Base-by-base conservation (phyloP, 345 rosid species). In the Cardamine resedifolia region DNA sequence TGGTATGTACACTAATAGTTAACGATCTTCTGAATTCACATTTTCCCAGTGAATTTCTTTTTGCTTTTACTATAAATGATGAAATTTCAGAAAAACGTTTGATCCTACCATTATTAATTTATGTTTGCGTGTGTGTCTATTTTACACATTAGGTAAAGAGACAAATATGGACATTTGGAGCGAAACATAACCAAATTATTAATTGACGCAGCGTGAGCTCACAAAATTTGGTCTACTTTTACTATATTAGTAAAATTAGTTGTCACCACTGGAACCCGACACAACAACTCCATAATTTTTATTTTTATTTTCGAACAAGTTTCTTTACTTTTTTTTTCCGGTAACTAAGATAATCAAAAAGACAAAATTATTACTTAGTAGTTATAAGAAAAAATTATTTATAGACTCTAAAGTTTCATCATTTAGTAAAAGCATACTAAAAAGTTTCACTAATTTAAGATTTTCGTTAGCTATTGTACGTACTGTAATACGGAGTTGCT, bases 211-310 rank as follows among this genome's bases (percentile, higher is more conserved):
- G 24, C 6, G 58, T 24, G 65, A 34, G 39, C 45, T 66, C 67
- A 39, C 14, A 38, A 43, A 21, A 36, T 74, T 20, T 58, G 53
- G 53, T 49, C 66, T 38, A 23, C 23, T 48, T 73, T 72, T 58
- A 73, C 59, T 49, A 66, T 48, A 14, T 66, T 66, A 48, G 72
- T 74, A 48, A 56, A 44, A 44, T 27, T 33, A 33, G 49, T 23
- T 64, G 56, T 73, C 64, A 45, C 58, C 31, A 24, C 34, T 73
- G 7, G 21, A 64, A 31, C 71, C 77, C 65, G 65, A 64, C 77
- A 56, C 36, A 64, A 64, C 36, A 36, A 20, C 57, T 64, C 2
- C 30, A 44, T 7, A n/a, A 6, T 53, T 30, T 64, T 55, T 2
- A 0, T 9, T 16, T 52, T 26, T 18, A 8, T 18, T 9, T 30